Evolutionary conservation across 2,329 filamentous ascomycete genomes (phyloP), one percentile per base, ranked within the genome.

Genomic region (Cercospora sp.): DNA sequence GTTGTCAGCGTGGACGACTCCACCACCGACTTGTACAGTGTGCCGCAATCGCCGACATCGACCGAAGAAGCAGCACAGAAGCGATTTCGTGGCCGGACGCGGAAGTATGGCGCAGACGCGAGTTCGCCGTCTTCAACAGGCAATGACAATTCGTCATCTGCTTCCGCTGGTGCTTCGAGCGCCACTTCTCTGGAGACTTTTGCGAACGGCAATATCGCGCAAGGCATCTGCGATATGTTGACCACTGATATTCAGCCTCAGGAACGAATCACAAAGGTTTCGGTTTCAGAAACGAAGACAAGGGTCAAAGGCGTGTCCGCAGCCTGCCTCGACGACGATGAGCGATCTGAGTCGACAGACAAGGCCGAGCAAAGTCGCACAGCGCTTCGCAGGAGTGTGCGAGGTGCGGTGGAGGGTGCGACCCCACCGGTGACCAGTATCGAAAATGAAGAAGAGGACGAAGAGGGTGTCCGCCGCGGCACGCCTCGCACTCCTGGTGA

Each of bases 401-500:
- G 71, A 28, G 33, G 60, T 48, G 51, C 36, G 60, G 65, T 64
- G 16, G 69, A 69, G 5, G 42, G 30, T 12, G 51, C 67, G 28
- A 72, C 67, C 4, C 55, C 66, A 20, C 70, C 74, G 7, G 65
- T 78, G 60, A 67, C 67, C 23, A 75, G 71, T 60, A 77, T 78
- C 67, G 75, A 78, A 60, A 61, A 40, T 18, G 58, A 68, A 36
- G 67, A 67, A n/a, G 69, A 72, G 10, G 66, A 65, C 20, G 64
- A 66, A 9, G 69, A 75, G 28, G 67, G 68, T 13, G 68, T 72
- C 67, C 69, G 80, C 76, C 60, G 80, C 75, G 59, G 80, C 73
- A 63, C 77, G 61, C 28, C 81, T 63, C 71, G 81, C 72, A 73
- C 75, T 74, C 82, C 83, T 67, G 77, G 84, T 74, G 79, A 86